These are phyloP conservation scores for Microsporum canis DNA, from an alignment of 2,329 filamentous ascomycete species.

Conservation along the genomic window DNA sequence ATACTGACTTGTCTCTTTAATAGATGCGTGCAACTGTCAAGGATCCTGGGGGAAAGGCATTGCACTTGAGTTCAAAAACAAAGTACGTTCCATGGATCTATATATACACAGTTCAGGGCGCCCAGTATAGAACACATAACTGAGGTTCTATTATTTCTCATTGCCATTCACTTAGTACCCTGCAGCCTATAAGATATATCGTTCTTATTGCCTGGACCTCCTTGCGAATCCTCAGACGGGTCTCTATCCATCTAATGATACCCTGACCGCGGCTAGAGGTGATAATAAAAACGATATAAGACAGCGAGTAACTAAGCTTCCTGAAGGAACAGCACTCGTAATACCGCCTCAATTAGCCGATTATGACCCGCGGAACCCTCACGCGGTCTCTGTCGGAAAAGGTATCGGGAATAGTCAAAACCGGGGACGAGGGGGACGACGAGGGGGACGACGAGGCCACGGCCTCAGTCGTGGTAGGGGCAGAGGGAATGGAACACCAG, in stretches of 20 bases:
- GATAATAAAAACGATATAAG: background rate
- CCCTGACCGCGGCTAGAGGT: background rate
- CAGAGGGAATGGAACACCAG: background rate
- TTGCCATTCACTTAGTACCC: slow-evolving; percentile 35
- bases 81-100: slow-evolving; percentile 16
- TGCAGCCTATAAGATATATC: slow-evolving; percentile 39
- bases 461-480: background rate
- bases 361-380: slow-evolving; percentile 8
- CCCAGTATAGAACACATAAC: background rate
- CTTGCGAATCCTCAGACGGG: slow-evolving; percentile 11
- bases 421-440: background rate
- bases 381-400: background rate
- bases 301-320: slow-evolving; percentile 14
- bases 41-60: slow-evolving; percentile 51
- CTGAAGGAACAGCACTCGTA: slow-evolving; percentile 41
- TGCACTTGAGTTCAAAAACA: slow-evolving; percentile 39
- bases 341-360: slow-evolving; percentile 40
- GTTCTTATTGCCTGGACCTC: slow-evolving; percentile 34
- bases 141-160: background rate
- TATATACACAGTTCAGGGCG: background rate
- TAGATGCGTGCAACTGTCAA: slow-evolving; percentile 48
- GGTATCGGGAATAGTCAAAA: background rate
- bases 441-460: background rate
- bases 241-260: background rate
- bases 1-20: background rate